These are phyloP conservation scores for Scedosporium boydii DNA, from an alignment of 2,329 filamentous ascomycete genomes.

Conservation along the genomic window DNA sequence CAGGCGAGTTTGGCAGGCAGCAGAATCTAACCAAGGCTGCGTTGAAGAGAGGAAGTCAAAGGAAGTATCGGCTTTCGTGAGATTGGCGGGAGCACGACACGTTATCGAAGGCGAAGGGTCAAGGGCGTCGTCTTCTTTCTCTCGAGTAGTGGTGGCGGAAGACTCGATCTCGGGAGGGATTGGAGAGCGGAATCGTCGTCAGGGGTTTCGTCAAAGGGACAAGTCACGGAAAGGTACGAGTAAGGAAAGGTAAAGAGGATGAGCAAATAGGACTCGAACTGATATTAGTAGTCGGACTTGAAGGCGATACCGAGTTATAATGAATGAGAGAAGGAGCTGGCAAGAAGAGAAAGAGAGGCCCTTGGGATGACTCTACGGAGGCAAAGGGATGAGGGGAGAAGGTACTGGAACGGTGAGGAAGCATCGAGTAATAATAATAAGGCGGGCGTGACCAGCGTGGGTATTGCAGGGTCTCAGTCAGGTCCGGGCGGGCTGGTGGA, in stretches of 20 bases:
- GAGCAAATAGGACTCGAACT: background rate
- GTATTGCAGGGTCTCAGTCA: background rate
- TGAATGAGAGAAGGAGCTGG: constrained; percentile 4
- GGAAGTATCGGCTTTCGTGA: background rate
- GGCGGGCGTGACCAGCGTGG: constrained; percentile 1
- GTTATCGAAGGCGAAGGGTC: background rate
- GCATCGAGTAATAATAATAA: background rate
- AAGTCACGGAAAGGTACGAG: background rate
- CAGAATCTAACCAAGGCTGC: background rate
- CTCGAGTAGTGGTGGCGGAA: background rate
- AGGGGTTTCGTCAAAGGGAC: background rate
- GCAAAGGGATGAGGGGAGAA: constrained; percentile 5
- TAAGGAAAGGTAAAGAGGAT: background rate
- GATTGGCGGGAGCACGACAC: background rate
- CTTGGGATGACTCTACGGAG: constrained; percentile 5
- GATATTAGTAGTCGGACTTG: background rate
- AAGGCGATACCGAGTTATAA: constrained; percentile 2
- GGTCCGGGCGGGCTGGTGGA: background rate
- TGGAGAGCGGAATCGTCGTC: background rate
- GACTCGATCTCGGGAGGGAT: background rate
- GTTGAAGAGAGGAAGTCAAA: background rate
- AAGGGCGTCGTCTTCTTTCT: constrained; percentile 2
- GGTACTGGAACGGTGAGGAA: constrained; percentile 5
- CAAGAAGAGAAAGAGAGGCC: constrained; percentile 8
- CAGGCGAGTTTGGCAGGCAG: background rate